Base-by-base conservation (phyloP, 2,329 filamentous ascomycete species). In the Thermoascus crustaceus region DNA sequence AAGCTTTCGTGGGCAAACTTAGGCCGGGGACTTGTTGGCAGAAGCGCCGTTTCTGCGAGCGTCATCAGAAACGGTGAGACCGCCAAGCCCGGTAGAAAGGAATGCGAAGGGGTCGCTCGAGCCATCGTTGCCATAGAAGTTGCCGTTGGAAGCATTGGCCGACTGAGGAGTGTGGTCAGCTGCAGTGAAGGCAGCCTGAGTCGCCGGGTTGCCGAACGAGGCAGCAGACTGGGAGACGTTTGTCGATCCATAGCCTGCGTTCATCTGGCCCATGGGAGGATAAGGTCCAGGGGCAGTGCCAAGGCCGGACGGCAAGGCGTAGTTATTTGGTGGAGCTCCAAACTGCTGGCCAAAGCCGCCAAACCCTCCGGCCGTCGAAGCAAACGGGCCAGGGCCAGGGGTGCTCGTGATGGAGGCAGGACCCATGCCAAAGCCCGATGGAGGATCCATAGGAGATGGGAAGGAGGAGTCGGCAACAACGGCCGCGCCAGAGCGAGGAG, bases 401-500 rank as follows among this genome's bases (percentile, higher is more conserved):
- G 78, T 87, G 45, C 83, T 85, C 34, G 76, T 77, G 78, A 95
- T 93, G n/a, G 84, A 87, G 37, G 78, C 82, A 40, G 85, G 84
- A 35, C 79, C 82, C 83, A 93, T 91, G 50, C 79, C 78, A 55
- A 89, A 94, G 55, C 78, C 80, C 19, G 84, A 82, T 1, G 82
- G 76, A 32, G 82, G 79, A 43, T 94, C 87, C 82, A 95, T 94
- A 13, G 85, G 81, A 7, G 85, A 88, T 9, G 85, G 82, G 64
- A 91, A 94, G 27, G 85, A 85, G 24, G 87, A 89, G 61, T 96
- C 91, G 19, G 89, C 89, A 39, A 96, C 86, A 33, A 98, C 85
- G 10, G 89, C 88, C 40, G 91, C 91, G 44, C 85, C 86, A 42
- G 89, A 89, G 51, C 91, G 85, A 61, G 87, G 93, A 35, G 89